phyloP scores from a whole-genome alignment of 108 stramenopile species.

The Skeletonema menzelii region DNA sequence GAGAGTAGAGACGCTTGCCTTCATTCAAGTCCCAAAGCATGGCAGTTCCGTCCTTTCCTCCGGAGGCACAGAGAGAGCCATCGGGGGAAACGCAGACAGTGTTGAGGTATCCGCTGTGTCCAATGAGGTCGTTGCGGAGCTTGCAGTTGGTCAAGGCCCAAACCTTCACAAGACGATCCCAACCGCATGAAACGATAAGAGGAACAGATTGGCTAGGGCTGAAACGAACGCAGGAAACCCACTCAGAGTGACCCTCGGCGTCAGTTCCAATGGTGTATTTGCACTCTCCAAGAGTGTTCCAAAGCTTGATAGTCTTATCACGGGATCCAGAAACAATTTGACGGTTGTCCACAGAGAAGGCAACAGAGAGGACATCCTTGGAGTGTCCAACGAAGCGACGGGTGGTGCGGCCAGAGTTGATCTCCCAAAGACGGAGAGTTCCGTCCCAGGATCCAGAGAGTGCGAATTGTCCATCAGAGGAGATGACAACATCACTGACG shows the following conservation, averaged over 20 bases:
- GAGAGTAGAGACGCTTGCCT: constrained; percentile 98
- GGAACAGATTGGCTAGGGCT: constrained; percentile 92
- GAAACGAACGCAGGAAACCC: constrained; percentile 99
- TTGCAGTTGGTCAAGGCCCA: constrained; percentile 99
- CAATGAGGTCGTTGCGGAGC: constrained; percentile 97
- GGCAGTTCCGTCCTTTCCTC: constrained; percentile 99
- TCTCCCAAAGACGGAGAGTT: constrained; percentile 91
- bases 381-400: constrained; percentile 98
- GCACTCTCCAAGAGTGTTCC: constrained; percentile 99
- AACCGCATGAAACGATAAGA: constrained; percentile 97
- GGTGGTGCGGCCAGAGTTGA: constrained; percentile 95
- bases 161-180: constrained; percentile 99
- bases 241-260: constrained; percentile 97
- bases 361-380: constrained; percentile 98
- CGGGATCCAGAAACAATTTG: constrained; percentile 98
- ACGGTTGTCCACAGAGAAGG: constrained; percentile 99
- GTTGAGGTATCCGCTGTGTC: constrained; percentile 99
- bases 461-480: constrained; percentile 95
- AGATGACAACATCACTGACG: constrained; percentile 97
- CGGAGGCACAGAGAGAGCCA: constrained; percentile 98
- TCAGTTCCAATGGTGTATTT: constrained; percentile 89
- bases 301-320: constrained; percentile 98
- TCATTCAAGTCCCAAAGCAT: constrained; percentile 99
- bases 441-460: constrained; percentile 94
- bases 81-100: constrained; percentile 99